Conservation (phyloP, 345 rosid species). For the Aegle marmelos region DNA sequence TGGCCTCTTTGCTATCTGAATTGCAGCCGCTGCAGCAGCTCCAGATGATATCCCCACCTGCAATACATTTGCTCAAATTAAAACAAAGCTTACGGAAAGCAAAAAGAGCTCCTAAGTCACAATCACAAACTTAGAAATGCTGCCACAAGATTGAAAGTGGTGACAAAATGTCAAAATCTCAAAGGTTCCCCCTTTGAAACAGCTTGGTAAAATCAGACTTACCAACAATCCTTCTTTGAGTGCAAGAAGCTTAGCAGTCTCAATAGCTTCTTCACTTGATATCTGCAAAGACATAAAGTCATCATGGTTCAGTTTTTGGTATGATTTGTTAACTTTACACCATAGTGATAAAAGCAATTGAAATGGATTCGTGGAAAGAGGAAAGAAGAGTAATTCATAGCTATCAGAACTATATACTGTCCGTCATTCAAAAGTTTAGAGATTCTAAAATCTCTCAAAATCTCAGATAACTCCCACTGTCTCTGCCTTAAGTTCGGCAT, state of each 20-base stretch:
- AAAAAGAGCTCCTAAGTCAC: background rate
- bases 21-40: conserved; percentile 57
- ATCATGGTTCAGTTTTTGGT: background rate
- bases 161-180: background rate
- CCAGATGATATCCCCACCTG: conserved; percentile 83
- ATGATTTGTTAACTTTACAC: background rate
- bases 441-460: background rate
- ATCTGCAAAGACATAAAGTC: conserved; percentile 26
- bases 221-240: conserved; percentile 59
- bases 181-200: background rate
- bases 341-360: background rate
- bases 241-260: conserved; percentile 57
- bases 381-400: background rate
- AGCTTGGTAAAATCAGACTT: background rate
- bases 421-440: background rate
- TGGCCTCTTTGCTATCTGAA: conserved; percentile 52
- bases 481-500: background rate
- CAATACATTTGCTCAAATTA: background rate
- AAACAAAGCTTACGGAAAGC: background rate
- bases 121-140: background rate
- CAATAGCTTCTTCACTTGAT: conserved; percentile 57
- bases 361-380: background rate
- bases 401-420: background rate
- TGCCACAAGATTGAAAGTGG: background rate
- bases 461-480: background rate